phyloP scores from a whole-genome alignment of 2,329 filamentous ascomycete genomes.

The Fusarium pseudocircinatum region DNA sequence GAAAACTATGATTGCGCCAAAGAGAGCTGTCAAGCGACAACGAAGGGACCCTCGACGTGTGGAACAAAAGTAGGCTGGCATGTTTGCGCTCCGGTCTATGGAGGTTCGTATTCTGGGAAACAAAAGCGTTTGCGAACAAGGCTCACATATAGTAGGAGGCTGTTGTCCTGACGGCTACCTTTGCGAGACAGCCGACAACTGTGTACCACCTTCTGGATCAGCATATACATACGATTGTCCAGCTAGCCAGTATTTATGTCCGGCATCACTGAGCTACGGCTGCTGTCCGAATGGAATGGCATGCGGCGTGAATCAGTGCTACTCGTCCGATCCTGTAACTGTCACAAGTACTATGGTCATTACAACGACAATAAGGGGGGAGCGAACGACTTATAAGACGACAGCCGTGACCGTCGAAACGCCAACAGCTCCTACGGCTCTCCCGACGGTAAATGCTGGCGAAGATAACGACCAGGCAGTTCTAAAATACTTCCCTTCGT shows the following conservation, averaged over 20 bases:
- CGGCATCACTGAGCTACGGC: slow-evolving; percentile 60
- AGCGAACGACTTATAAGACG: slow-evolving; percentile 52
- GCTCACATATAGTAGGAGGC: slow-evolving; percentile 48
- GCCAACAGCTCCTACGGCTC: slow-evolving; percentile 49
- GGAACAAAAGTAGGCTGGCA: slow-evolving; percentile 50
- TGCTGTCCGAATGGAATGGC: slow-evolving; percentile 62
- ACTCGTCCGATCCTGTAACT: slow-evolving; percentile 57
- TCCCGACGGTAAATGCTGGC: slow-evolving; percentile 38
- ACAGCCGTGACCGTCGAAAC: slow-evolving; percentile 53
- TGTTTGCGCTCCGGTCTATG: slow-evolving; percentile 51
- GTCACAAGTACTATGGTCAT: slow-evolving; percentile 54
- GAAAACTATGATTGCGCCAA: slow-evolving; percentile 58
- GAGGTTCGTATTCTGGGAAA: slow-evolving; percentile 44
- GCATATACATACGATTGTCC: slow-evolving; percentile 55
- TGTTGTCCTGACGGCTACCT: slow-evolving; percentile 59
- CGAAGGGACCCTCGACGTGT: slow-evolving; percentile 54
- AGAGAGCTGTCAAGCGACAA: slow-evolving; percentile 59
- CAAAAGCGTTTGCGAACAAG: background rate
- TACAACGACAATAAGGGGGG: slow-evolving; percentile 57
- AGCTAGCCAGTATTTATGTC: slow-evolving; percentile 58
- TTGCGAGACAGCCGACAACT: slow-evolving; percentile 53
- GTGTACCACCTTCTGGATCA: slow-evolving; percentile 56
- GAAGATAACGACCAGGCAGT: slow-evolving; percentile 45
- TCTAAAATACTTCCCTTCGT: slow-evolving; percentile 57
- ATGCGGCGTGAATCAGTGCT: slow-evolving; percentile 61